A percentile compares a stretch with the other conserved stretches of the same genome.
Evolutionary conservation across 1,139 yeast genomes (phyloP).

Genomic region (Pichia sp.): DNA sequence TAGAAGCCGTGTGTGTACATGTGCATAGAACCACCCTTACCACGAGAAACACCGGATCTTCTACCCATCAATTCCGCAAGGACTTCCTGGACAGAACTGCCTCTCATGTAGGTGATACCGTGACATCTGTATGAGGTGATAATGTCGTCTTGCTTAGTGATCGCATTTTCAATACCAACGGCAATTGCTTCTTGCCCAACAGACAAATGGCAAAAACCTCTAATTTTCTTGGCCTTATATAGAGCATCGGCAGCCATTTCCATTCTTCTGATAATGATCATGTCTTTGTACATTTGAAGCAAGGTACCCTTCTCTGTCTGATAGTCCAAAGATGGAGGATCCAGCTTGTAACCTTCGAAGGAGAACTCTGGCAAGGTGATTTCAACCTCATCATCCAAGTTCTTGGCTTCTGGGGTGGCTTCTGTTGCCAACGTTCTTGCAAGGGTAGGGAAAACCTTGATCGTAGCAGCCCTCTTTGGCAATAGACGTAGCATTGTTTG

Average conservation of each 20-base stretch:
- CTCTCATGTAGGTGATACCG: constrained; percentile 96
- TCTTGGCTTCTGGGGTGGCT: constrained; percentile 16
- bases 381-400: constrained; percentile 32
- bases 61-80: constrained; percentile 96
- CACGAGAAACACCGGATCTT: constrained; percentile 90
- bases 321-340: constrained; percentile 66
- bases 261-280: constrained; percentile 92
- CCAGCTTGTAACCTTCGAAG: constrained; percentile 82
- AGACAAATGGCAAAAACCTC: constrained; percentile 99
- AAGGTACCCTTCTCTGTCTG: constrained; percentile 76
- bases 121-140: constrained; percentile 98
- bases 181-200: constrained; percentile 99
- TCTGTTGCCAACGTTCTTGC: constrained; percentile 25
- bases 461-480: constrained; percentile 14
- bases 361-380: constrained; percentile 71
- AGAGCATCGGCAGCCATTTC: constrained; percentile 98
- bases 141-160: constrained; percentile 75
- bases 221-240: constrained; percentile 95
- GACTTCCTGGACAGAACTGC: constrained; percentile 84
- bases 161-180: constrained; percentile 95
- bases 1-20: constrained; percentile 93
- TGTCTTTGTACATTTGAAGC: constrained; percentile 92
- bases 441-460: constrained; percentile 14
- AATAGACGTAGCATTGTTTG: constrained; percentile 22
- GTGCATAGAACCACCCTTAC: constrained; percentile 99